Evolutionary conservation across 805 yeast species (phyloP).

Genomic region (Cyberlindnera mississippiensis): DNA sequence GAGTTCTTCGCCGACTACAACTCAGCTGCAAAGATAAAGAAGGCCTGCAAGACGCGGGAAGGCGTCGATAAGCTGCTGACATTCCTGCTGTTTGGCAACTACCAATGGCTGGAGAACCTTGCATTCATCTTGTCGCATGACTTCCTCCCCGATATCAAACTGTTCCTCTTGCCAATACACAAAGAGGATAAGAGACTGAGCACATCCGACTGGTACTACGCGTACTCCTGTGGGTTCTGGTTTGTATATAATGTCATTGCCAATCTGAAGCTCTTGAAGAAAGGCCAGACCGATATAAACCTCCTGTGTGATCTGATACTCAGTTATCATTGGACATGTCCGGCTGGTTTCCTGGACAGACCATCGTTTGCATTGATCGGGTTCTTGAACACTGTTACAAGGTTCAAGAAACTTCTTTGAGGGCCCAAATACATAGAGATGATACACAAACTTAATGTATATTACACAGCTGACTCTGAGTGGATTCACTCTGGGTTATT

Average conservation of each 20-base stretch:
- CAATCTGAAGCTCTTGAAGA: slow-evolving; percentile 10
- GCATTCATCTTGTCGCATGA: slow-evolving; percentile 19
- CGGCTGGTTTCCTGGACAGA: slow-evolving; percentile 16
- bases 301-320: slow-evolving; percentile 15
- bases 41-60: slow-evolving; percentile 5
- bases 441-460: too few species aligned
- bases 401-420: slow-evolving; percentile 12
- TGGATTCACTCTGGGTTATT: slow-evolving; percentile 26
- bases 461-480: too few species aligned
- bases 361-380: slow-evolving; percentile 21
- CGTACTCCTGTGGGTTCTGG: slow-evolving; percentile 23
- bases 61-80: slow-evolving; percentile 14
- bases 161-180: slow-evolving; percentile 12
- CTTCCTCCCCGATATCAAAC: slow-evolving; percentile 15
- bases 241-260: slow-evolving; percentile 14
- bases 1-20: slow-evolving; percentile 17
- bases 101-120: slow-evolving; percentile 21
- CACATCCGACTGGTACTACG: slow-evolving; percentile 23
- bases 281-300: slow-evolving; percentile 9
- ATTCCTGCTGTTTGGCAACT: slow-evolving; percentile 15
- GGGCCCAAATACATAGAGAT: too few species aligned
- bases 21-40: slow-evolving; percentile 11
- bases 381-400: slow-evolving; percentile 15
- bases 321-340: slow-evolving; percentile 23
- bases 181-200: slow-evolving; percentile 8